Evolutionary conservation across 148 eudicot species (phyloP), one percentile per base, ranked within the genome.

Genomic region (Spergularia bocconei): DNA sequence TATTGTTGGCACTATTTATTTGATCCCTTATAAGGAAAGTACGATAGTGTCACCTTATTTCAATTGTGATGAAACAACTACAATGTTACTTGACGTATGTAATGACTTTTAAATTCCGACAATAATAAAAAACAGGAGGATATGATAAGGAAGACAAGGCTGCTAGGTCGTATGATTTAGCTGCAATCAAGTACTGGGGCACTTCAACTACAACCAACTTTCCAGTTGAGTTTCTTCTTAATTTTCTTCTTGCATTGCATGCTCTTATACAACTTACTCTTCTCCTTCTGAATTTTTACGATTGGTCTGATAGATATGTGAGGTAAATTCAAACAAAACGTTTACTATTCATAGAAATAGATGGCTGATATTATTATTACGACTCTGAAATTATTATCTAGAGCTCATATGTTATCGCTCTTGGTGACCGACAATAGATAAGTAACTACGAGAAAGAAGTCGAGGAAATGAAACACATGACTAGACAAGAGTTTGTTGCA

Each of bases 61-160:
- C 44, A 39, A 3, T n/a, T n/a, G n/a, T n/a, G n/a, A n/a, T n/a
- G n/a, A n/a, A n/a, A n/a, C n/a, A 29, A 29, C 36, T 29, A 1
- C 36, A 29, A 29, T 29, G 3, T 13, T 4, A 50, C 9, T n/a
- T 68, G 13, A 38, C 56, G 4, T n/a, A n/a, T n/a, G n/a, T 20
- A 57, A 13, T 36, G 17, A 56, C 47, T 36, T 4, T 36, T n/a
- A 15, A 63, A 59, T 25, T 4, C 53, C 48, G 0, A 44, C 5
- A 4, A 29, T 29, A 4, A 29, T 29, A 8, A 9, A 6, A 64
- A 72, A 70, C 67, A 92, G 98, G 98, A 53, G 98, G 98, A 25
- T 95, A 95, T 84, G 98, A 95, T 79, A 95, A 95, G 83, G 98
- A 95, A 82, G 98, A 95, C 20, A 95, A 95, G 77, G 98, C 98